Base-by-base conservation (phyloP, 257 asterid species). In the Pogostemon cablin region DNA sequence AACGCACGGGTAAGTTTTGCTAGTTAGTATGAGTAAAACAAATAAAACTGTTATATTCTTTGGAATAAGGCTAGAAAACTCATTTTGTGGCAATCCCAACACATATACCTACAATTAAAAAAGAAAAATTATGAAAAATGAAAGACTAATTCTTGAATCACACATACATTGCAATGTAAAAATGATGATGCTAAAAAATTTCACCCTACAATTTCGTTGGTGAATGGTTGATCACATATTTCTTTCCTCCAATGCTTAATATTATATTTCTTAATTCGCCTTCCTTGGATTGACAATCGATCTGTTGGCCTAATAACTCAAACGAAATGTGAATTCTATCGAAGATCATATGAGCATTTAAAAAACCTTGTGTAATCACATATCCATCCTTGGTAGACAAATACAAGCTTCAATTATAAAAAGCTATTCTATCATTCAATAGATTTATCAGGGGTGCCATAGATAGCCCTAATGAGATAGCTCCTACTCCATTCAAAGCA, bases 311-410 rank as follows among this genome's bases (percentile, higher is more conserved):
- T 37, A 69, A 11, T 34, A 82, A 38, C 25, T 67, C 78, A 69
- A 83, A 35, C 8, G 82, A 76, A 41, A 68, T 76, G 8, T 59
- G 76, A 61, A 9, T 64, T 3, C 69, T 76, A 15, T 15, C 50
- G 15, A 71, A 40, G 47, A 73, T 61, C 67, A 74, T 4, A 35
- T 66, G 80, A 9, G 84, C 77, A 73, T 77, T 68, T 10, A 86
- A 78, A 40, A 86, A 72, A 7, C 88, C 88, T 37, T 48, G 72
- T 35, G 55, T 10, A 3, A 78, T 64, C 62, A 78, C 79, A 50
- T 58, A 75, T 67, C 93, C 93, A 75, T 85, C 84, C 42, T 20
- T 46, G 4, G 86, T 61, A 9, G 73, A 81, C 75, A 89, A 67
- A 82, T 79, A 85, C 66, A 84, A 62, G 60, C 83, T 74, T 42